phyloP scores from a whole-genome alignment of 2,329 filamentous ascomycete genomes.

The Colletotrichum phormii region DNA sequence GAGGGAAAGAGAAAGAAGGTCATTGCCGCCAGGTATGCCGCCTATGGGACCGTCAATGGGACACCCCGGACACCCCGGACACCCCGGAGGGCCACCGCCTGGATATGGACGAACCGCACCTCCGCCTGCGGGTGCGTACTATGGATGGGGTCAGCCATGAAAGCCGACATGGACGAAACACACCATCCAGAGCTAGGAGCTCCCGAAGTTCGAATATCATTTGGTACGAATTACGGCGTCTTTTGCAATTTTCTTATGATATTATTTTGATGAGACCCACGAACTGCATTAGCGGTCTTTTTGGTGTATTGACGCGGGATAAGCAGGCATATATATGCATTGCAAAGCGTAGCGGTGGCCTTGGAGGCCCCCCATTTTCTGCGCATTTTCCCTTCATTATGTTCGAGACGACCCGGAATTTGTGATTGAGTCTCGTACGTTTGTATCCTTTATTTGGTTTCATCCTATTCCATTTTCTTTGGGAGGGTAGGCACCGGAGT shows the following conservation, averaged over 20 bases:
- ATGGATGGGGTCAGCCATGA: conserved; percentile 18
- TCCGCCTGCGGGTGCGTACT: conserved; percentile 17
- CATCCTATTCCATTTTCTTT: neutral
- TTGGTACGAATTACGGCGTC: neutral
- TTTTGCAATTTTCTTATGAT: conserved; percentile 11
- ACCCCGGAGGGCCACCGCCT: conserved; percentile 27
- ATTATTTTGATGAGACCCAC: conserved; percentile 28
- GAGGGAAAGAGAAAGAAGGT: conserved; percentile 32
- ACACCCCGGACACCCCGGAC: conserved; percentile 8
- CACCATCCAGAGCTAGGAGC: neutral
- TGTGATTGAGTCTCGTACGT: conserved; percentile 2
- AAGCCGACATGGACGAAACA: neutral
- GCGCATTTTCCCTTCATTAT: neutral
- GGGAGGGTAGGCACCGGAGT: conserved; percentile 27
- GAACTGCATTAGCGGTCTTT: conserved; percentile 28
- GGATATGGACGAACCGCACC: conserved; percentile 28
- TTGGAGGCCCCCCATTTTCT: neutral
- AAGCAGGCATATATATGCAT: conserved; percentile 15
- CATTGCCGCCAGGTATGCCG: conserved; percentile 18
- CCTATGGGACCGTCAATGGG: neutral
- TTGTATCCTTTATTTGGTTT: neutral
- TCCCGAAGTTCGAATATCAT: conserved; percentile 5
- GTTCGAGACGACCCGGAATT: conserved; percentile 1
- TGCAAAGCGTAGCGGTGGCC: conserved; percentile 13
- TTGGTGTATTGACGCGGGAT: conserved; percentile 1